phyloP scores from a whole-genome alignment of 768 basidiomycete genomes.

The Auricularia sp. region DNA sequence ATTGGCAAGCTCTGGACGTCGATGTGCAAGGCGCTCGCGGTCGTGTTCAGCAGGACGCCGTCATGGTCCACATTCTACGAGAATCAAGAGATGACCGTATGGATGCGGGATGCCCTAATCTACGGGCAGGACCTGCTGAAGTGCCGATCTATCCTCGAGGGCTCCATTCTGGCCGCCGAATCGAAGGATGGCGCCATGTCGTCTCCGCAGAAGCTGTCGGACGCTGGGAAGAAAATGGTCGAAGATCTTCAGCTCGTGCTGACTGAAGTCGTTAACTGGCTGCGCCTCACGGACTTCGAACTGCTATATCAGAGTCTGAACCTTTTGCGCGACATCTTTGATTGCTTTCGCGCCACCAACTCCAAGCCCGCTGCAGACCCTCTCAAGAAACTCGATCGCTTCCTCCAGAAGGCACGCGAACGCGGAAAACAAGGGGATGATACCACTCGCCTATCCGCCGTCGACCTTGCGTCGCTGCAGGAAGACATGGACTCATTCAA shows the following conservation, averaged over 20 bases:
- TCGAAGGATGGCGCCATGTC: constrained; percentile 16
- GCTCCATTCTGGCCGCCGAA: constrained; percentile 36
- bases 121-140: constrained; percentile 81
- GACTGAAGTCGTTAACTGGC: constrained; percentile 72
- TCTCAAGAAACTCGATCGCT: constrained; percentile 57
- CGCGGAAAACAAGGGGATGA: constrained; percentile 32
- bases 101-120: constrained; percentile 98
- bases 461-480: constrained; percentile 56
- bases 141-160: constrained; percentile 72
- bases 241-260: constrained; percentile 69
- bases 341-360: constrained; percentile 57
- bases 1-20: constrained; percentile 69
- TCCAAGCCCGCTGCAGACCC: constrained; percentile 46
- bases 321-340: constrained; percentile 68
- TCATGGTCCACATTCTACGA: constrained; percentile 76
- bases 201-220: constrained; percentile 41
- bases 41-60: constrained; percentile 80
- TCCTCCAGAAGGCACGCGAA: constrained; percentile 46
- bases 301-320: constrained; percentile 82
- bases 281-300: constrained; percentile 87
- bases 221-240: constrained; percentile 64
- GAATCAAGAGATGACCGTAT: constrained; percentile 76
- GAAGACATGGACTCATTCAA: constrained; percentile 52
- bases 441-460: constrained; percentile 43
- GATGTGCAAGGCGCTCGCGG: constrained; percentile 69